Evolutionary conservation across 305 asterid genomes (phyloP).

Genomic region (Euphrasia arctica): DNA sequence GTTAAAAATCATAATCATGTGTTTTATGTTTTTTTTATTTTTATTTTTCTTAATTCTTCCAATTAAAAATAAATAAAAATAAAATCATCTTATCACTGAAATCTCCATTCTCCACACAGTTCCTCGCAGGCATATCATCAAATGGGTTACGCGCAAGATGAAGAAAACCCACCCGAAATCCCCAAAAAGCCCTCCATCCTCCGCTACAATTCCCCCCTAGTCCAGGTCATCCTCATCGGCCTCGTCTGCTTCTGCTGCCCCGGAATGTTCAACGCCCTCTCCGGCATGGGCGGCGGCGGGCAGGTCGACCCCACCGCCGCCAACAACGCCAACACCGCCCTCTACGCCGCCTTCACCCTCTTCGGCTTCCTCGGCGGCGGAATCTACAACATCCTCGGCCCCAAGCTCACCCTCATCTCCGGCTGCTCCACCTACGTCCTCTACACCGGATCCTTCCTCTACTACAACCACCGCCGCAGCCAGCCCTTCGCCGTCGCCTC

Average conservation of each 20-base stretch:
- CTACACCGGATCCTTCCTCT: constrained; percentile 78
- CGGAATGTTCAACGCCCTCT: constrained; percentile 92
- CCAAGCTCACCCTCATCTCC: constrained; percentile 51
- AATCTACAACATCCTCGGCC: constrained; percentile 82
- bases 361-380: constrained; percentile 94
- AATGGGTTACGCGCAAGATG: constrained; percentile 51
- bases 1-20: too few species aligned
- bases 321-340: constrained; percentile 96
- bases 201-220: constrained; percentile 78
- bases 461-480: constrained; percentile 73
- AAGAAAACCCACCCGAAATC: constrained; percentile 28
- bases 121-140: constrained; percentile 1
- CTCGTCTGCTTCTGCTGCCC: constrained; percentile 94
- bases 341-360: constrained; percentile 82
- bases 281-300: constrained; percentile 99
- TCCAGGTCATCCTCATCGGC: constrained; percentile 69
- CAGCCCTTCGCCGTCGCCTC: constrained; percentile 75
- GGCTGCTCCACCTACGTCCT: constrained; percentile 82
- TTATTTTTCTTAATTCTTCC: too few species aligned
- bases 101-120: background rate
- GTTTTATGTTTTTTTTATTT: too few species aligned
- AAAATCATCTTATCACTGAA: background rate
- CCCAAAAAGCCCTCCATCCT: constrained; percentile 30
- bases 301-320: constrained; percentile 77
- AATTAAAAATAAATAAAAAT: background rate